phyloP scores from a whole-genome alignment of 2,329 filamentous ascomycete genomes.

The Xylariaceae sp. region DNA sequence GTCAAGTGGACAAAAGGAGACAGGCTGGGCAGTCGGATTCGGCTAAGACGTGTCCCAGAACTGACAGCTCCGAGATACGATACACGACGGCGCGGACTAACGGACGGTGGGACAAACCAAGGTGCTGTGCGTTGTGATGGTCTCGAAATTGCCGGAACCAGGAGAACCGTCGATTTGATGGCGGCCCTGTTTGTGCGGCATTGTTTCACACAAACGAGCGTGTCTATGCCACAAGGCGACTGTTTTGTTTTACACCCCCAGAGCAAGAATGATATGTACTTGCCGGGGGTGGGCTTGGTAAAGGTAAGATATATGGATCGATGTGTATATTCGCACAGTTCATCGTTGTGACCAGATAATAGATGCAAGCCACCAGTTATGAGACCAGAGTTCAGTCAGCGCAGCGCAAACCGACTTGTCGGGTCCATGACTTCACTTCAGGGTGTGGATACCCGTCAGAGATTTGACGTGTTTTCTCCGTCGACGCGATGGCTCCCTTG shows the following conservation, averaged over 20 bases:
- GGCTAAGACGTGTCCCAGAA: slow-evolving; percentile 14
- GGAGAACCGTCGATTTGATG: slow-evolving; percentile 2
- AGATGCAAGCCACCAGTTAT: background rate
- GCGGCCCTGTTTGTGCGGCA: slow-evolving; percentile 7
- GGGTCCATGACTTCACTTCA: background rate
- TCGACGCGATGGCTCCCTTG: background rate
- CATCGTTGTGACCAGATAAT: background rate
- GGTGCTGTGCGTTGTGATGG: slow-evolving; percentile 12
- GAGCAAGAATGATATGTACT: background rate
- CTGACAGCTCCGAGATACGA: slow-evolving; percentile 7
- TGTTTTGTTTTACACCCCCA: background rate
- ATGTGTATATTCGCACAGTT: background rate
- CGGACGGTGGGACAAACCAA: slow-evolving; percentile 7
- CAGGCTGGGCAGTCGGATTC: slow-evolving; percentile 3
- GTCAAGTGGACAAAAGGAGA: slow-evolving; percentile 11
- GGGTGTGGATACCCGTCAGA: background rate
- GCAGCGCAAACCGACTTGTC: background rate
- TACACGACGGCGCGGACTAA: slow-evolving; percentile 4
- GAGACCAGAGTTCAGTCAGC: background rate
- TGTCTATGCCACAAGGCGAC: background rate
- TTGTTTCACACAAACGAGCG: slow-evolving; percentile 18
- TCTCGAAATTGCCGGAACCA: slow-evolving; percentile 12
- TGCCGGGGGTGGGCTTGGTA: background rate
- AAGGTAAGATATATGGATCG: background rate
- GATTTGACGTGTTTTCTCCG: background rate